Percentiles rank a stretch among this genome's conserved stretches.
phyloP scores from a whole-genome alignment of 768 basidiomycete genomes.

The Tylopilus rubrobrunneus region DNA sequence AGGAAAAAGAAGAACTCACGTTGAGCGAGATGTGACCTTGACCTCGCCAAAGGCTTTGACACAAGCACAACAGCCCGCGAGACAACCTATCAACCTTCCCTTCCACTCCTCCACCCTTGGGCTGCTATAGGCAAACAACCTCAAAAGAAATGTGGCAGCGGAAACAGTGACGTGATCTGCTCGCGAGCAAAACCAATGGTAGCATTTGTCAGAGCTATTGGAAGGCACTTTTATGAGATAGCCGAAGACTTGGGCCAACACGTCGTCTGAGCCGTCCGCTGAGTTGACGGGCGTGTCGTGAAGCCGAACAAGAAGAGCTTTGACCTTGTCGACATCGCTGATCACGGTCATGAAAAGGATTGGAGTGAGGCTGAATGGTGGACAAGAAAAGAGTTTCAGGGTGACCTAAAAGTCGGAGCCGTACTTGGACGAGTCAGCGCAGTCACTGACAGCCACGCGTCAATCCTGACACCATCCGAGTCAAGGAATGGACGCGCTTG shows the following conservation, averaged over 20 bases:
- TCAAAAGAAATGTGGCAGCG: slow-evolving; percentile 76
- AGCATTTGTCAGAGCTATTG: slow-evolving; percentile 32
- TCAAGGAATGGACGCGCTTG: slow-evolving; percentile 48
- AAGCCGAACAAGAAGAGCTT: slow-evolving; percentile 48
- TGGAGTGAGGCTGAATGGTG: not conserved
- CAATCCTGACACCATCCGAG: not conserved
- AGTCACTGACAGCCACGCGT: not conserved
- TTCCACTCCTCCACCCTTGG: slow-evolving; percentile 62
- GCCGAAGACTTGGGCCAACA: slow-evolving; percentile 47
- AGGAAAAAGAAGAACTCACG: slow-evolving; percentile 50
- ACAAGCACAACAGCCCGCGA: slow-evolving; percentile 66
- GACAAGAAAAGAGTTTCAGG: not conserved
- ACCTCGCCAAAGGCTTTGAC: slow-evolving; percentile 61
- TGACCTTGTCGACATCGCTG: slow-evolving; percentile 36
- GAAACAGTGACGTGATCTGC: slow-evolving; percentile 54
- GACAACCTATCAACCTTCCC: slow-evolving; percentile 46
- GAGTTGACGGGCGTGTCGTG: slow-evolving; percentile 58
- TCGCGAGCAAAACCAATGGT: slow-evolving; percentile 82
- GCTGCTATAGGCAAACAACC: slow-evolving; percentile 75
- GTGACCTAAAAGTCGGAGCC: not conserved
- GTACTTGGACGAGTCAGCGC: not conserved
- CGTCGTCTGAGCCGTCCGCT: slow-evolving; percentile 41
- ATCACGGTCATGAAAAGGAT: slow-evolving; percentile 22
- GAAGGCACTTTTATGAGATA: slow-evolving; percentile 50
- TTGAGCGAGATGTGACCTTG: slow-evolving; percentile 59